Conservation (phyloP, 2,329 filamentous ascomycete genomes). For the Ilyonectria mors-panacis region DNA sequence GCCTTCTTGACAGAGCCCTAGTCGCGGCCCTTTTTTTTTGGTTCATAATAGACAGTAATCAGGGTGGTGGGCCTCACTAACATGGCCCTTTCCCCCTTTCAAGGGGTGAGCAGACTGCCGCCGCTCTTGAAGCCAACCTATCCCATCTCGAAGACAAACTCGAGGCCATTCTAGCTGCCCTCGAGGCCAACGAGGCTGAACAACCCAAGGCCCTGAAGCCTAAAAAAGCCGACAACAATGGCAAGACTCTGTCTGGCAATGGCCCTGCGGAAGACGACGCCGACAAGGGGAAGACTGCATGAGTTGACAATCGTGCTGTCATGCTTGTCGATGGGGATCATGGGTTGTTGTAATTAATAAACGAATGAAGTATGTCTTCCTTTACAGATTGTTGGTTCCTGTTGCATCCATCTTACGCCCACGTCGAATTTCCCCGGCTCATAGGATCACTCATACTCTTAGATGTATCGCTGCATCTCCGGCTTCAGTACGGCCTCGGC, state of each 20-base stretch:
- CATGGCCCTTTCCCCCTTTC: conserved; percentile 25
- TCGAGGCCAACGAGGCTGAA: conserved; percentile 53
- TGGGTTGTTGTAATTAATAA: neutral
- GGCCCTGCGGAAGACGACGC: conserved; percentile 10
- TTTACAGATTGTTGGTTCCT: neutral
- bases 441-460: too few relatives aligned
- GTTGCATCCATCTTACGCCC: neutral
- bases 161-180: conserved; percentile 67
- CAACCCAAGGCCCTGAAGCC: conserved; percentile 6
- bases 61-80: conserved; percentile 34
- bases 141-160: conserved; percentile 68
- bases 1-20: neutral
- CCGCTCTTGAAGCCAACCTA: conserved; percentile 67
- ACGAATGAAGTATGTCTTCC: neutral
- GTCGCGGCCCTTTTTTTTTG: neutral
- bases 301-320: neutral
- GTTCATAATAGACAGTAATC: conserved; percentile 13
- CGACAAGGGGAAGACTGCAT: conserved; percentile 19
- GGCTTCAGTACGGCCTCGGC: too few relatives aligned
- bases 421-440: too few relatives aligned
- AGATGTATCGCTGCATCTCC: too few relatives aligned
- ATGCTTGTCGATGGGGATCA: neutral
- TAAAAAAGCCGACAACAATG: conserved; percentile 2
- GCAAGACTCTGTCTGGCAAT: conserved; percentile 14
- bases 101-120: conserved; percentile 70